A percentile compares a stretch with the other conserved stretches of the same genome.
Evolutionary conservation across 495 filamentous ascomycete genomes (phyloP).

Genomic region (Rusavskia elegans): DNA sequence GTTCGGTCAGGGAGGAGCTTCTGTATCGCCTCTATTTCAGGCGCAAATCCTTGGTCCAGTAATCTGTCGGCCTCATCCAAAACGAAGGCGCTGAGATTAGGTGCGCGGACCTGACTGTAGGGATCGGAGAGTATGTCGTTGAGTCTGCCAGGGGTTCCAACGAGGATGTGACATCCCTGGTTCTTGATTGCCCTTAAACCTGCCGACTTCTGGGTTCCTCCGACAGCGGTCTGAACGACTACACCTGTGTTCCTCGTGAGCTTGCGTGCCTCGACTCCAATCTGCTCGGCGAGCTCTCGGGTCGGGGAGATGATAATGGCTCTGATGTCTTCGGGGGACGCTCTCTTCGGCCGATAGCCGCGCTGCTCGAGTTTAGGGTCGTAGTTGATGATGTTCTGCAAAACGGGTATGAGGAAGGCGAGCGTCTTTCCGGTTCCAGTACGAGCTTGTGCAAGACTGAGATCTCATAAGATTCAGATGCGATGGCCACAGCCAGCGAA

Average conservation of each 20-base stretch:
- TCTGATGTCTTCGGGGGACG: constrained; percentile 53
- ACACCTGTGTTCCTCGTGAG: constrained; percentile 51
- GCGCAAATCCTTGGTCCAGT: constrained; percentile 77
- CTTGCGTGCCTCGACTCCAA: constrained; percentile 65
- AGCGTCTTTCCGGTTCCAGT: constrained; percentile 83
- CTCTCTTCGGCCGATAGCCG: constrained; percentile 10
- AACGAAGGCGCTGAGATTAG: constrained; percentile 63
- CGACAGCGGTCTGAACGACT: constrained; percentile 72
- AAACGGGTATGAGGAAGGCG: constrained; percentile 61
- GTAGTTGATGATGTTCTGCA: constrained; percentile 52
- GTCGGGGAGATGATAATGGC: constrained; percentile 89
- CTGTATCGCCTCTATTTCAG: constrained; percentile 58
- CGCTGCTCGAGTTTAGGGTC: constrained; percentile 34
- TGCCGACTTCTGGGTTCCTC: constrained; percentile 58
- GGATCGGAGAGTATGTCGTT: constrained; percentile 68
- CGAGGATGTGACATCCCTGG: constrained; percentile 74
- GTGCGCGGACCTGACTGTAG: constrained; percentile 46
- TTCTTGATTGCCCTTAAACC: constrained; percentile 46
- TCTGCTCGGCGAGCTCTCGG: constrained; percentile 89
- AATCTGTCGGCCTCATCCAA: constrained; percentile 91
- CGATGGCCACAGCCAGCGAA: constrained; percentile 6
- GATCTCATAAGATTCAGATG: constrained; percentile 6
- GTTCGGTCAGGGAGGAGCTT: constrained; percentile 41
- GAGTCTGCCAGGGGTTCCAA: constrained; percentile 83
- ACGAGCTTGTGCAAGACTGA: constrained; percentile 72